phyloP scores from a whole-genome alignment of 495 filamentous ascomycete genomes.

The Lindgomyces ingoldianus region DNA sequence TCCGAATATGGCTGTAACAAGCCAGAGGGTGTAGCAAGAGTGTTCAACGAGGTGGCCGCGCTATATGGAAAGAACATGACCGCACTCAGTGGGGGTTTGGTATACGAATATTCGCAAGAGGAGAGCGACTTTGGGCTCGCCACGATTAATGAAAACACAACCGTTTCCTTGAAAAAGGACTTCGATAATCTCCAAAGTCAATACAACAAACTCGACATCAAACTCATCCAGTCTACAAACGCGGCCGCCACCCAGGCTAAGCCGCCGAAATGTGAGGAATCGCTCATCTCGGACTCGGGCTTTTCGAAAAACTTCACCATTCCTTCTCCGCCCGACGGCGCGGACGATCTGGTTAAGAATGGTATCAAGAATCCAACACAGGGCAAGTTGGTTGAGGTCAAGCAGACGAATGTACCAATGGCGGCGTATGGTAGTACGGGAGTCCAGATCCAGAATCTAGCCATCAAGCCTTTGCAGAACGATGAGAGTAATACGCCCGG shows the following conservation, averaged over 20 bases:
- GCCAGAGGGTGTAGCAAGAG: slow-evolving; percentile 59
- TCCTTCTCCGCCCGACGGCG: slow-evolving; percentile 57
- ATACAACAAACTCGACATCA: slow-evolving; percentile 72
- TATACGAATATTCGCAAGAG: slow-evolving; percentile 86
- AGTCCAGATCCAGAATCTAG: slow-evolving; percentile 53
- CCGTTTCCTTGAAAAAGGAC: slow-evolving; percentile 65
- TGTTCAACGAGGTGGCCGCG: slow-evolving; percentile 78
- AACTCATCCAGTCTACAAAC: slow-evolving; percentile 60
- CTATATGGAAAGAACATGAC: slow-evolving; percentile 84
- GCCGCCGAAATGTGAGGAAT: slow-evolving; percentile 59
- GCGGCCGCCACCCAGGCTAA: slow-evolving; percentile 53
- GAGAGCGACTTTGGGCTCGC: slow-evolving; percentile 74
- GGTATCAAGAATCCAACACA: slow-evolving; percentile 55
- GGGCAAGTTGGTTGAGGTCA: slow-evolving; percentile 62
- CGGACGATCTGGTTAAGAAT: slow-evolving; percentile 58
- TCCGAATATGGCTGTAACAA: slow-evolving; percentile 94
- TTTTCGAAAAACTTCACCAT: slow-evolving; percentile 79
- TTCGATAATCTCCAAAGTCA: slow-evolving; percentile 74
- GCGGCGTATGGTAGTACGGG: slow-evolving; percentile 60
- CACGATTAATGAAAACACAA: slow-evolving; percentile 63
- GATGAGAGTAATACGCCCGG: slow-evolving; percentile 59
- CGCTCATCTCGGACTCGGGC: slow-evolving; percentile 58
- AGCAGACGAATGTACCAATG: slow-evolving; percentile 52
- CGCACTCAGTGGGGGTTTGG: slow-evolving; percentile 79
- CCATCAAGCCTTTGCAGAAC: slow-evolving; percentile 53